Conservation (phyloP, 2,329 filamentous ascomycete genomes). For the Cladosporium sp. region DNA sequence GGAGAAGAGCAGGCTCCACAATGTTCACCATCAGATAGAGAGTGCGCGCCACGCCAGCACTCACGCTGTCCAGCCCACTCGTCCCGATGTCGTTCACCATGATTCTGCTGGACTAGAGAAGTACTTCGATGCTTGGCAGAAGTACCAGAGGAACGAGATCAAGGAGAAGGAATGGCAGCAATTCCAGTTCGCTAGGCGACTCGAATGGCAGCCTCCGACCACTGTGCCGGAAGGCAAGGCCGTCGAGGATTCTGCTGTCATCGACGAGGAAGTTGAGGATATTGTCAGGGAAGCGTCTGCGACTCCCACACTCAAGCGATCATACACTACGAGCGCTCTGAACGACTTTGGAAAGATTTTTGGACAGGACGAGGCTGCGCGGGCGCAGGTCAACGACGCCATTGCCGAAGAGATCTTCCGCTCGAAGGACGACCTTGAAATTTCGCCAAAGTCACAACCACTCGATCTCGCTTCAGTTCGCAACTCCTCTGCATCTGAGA, state of each 20-base stretch:
- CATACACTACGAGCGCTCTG: constrained; percentile 52
- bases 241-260: constrained; percentile 27
- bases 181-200: constrained; percentile 80
- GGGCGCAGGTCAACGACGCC: constrained; percentile 77
- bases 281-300: background rate
- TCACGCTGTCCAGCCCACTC: constrained; percentile 30
- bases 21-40: constrained; percentile 27
- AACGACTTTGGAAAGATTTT: constrained; percentile 56
- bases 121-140: constrained; percentile 87
- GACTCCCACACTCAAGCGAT: constrained; percentile 39
- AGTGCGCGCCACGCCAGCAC: constrained; percentile 34
- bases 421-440: constrained; percentile 45
- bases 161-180: constrained; percentile 88
- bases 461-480: constrained; percentile 9
- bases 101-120: constrained; percentile 68
- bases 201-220: constrained; percentile 73
- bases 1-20: constrained; percentile 28
- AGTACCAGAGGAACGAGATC: constrained; percentile 66
- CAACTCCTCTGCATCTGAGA: constrained; percentile 20
- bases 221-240: constrained; percentile 33
- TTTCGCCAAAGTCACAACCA: constrained; percentile 7
- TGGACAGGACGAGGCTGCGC: constrained; percentile 44
- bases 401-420: constrained; percentile 73
- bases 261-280: constrained; percentile 37
- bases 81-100: constrained; percentile 29